Percentiles rank a stretch among this genome's conserved stretches.
These are phyloP conservation scores for Petrea volubilis DNA, from an alignment of 257 asterid genomes.

Conservation along the genomic window DNA sequence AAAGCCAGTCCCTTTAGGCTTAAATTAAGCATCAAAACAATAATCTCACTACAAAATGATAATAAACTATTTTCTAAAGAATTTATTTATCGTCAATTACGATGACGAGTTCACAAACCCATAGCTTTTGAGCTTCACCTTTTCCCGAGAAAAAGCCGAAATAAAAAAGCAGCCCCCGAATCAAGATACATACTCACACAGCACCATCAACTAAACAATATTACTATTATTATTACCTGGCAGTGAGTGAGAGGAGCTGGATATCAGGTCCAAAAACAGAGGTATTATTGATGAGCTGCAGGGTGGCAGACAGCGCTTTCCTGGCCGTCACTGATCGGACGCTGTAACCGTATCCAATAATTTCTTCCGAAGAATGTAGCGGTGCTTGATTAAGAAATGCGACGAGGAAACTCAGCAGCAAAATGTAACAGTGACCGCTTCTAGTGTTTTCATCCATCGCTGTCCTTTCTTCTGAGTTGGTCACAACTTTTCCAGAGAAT, in stretches of 20 bases:
- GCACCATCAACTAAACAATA: not conserved
- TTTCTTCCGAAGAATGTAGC: conserved; percentile 10
- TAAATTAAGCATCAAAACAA: too few relatives aligned
- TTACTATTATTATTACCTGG: conserved; percentile 36
- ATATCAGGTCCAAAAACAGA: conserved; percentile 51
- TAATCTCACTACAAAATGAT: too few relatives aligned
- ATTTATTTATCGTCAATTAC: too few relatives aligned
- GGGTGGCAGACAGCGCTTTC: conserved; percentile 50
- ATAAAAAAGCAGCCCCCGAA: too few relatives aligned
- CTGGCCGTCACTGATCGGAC: conserved; percentile 40
- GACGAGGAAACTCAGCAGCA: not conserved
- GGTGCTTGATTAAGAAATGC: not conserved
- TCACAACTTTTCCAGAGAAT: too few relatives aligned
- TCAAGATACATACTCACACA: too few relatives aligned
- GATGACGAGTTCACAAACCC: too few relatives aligned
- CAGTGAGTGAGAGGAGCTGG: conserved; percentile 48
- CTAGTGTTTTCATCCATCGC: not conserved
- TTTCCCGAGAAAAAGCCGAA: too few relatives aligned
- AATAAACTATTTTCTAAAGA: too few relatives aligned
- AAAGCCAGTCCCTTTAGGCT: too few relatives aligned
- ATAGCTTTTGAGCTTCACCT: too few relatives aligned
- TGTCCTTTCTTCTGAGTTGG: too few relatives aligned
- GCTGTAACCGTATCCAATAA: conserved; percentile 63
- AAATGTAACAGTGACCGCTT: not conserved
- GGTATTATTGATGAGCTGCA: conserved; percentile 53